Evolutionary conservation across 2,329 filamentous ascomycete species (phyloP), one percentile per base, ranked within the genome.

Genomic region (Phyllosticta paracitricarpa): DNA sequence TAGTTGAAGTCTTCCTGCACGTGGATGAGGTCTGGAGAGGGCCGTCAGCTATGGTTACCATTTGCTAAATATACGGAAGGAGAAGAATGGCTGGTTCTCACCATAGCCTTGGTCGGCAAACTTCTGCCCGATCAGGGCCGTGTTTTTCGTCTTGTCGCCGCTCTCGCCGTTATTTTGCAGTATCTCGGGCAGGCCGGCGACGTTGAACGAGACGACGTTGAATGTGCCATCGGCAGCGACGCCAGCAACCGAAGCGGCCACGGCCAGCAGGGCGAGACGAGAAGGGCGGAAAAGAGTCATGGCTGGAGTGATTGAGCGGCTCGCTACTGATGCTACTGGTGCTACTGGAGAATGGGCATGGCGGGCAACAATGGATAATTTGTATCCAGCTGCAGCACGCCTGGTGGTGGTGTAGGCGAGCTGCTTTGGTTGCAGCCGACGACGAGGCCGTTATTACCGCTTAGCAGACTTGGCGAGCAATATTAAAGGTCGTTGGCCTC

Each of bases 1-100:
- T 83, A 88, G 73, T 86, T 86, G 77, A 88, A 88, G 69, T 88
- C 84, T 76, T 88, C 86, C 69, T 89, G 86, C 14, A 86, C 75
- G 65, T 89, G 79, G 68, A 88, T 83, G 28, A 88, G 73, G 65
- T 61, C 60, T 40, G 33, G 33, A 17, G 33, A 10, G 33, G 8
- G 14, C 14, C 7, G 14, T 40, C 33, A 40, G 33, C 5, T 10
- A 10, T 40, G 33, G 33, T 40, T 2, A 12, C 33, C 8, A 1
- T 28, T 28, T 28, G 33, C 8, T 4, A 12, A 40, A 5, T 2
- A 35, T 12, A n/a, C n/a, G 33, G 33, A 40, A 10, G 3, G 33
- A 12, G 14, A n/a, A n/a, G n/a, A n/a, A n/a, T n/a, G n/a, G n/a
- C n/a, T n/a, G 33, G 1, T 12, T 40, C 85, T 83, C n/a, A 40